Conservation (phyloP, 148 eudicot genomes). For the Spergularia marina region DNA sequence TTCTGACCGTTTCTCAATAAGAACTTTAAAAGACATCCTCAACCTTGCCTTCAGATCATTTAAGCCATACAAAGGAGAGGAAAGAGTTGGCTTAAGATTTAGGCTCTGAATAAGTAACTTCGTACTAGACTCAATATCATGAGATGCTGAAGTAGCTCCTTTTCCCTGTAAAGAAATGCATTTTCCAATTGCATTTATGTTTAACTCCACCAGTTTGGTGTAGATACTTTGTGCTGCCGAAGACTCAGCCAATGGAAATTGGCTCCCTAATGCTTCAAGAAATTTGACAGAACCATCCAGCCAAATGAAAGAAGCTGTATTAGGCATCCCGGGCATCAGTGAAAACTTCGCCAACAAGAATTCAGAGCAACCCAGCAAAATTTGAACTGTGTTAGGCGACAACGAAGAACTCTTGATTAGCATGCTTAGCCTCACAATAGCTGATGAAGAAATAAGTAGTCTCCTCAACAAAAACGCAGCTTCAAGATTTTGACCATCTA, state of each 20-base stretch:
- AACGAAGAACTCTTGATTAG: conserved; percentile 42
- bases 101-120: conserved; percentile 36
- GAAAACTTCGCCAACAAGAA: conserved; percentile 53
- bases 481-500: conserved; percentile 62
- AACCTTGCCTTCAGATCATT: conserved; percentile 58
- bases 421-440: conserved; percentile 58
- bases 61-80: conserved; percentile 34
- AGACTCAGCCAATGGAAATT: conserved; percentile 42
- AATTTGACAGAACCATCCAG: conserved; percentile 67
- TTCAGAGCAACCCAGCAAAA: conserved; percentile 53
- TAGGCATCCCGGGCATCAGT: conserved; percentile 35
- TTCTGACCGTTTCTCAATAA: conserved; percentile 60
- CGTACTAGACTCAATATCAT: conserved; percentile 60
- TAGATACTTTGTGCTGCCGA: conserved; percentile 39
- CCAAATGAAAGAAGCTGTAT: conserved; percentile 48
- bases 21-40: conserved; percentile 59
- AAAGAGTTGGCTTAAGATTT: conserved; percentile 30
- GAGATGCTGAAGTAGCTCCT: conserved; percentile 63
- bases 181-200: conserved; percentile 71
- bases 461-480: conserved; percentile 66
- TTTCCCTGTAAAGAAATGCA: conserved; percentile 86
- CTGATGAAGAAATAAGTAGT: conserved; percentile 66
- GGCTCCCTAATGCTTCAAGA: conserved; percentile 69
- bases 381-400: conserved; percentile 41
- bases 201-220: conserved; percentile 56